Percentiles rank a stretch among this genome's conserved stretches.
These are phyloP conservation scores for Fusarium continuum DNA, from an alignment of 2,329 filamentous ascomycete species.

Conservation along the genomic window DNA sequence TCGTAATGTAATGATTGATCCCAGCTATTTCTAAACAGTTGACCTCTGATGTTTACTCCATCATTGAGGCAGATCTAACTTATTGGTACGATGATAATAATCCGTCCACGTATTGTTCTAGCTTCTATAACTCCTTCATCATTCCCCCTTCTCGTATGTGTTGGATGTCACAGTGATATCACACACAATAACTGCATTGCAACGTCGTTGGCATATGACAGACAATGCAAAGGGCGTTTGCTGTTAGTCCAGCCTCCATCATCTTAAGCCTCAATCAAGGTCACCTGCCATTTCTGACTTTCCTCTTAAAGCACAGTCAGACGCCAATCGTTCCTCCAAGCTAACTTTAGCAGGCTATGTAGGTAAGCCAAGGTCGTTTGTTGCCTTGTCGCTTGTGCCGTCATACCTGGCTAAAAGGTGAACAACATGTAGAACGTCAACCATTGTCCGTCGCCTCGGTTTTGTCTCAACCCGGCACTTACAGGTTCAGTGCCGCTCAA, in stretches of 20 bases:
- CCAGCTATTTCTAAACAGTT: not conserved
- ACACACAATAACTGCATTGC: not conserved
- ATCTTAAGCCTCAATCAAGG: conserved; percentile 4
- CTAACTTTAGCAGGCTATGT: too few relatives aligned
- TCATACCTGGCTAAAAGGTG: not conserved
- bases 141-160: not conserved
- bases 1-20: not conserved
- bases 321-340: conserved; percentile 7
- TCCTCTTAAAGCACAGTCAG: conserved; percentile 20
- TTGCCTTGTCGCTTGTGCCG: too few relatives aligned
- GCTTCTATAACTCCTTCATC: not conserved
- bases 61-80: not conserved
- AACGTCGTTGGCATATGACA: conserved; percentile 12
- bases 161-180: conserved; percentile 4
- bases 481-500: not conserved
- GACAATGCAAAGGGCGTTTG: conserved; percentile 7
- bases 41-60: not conserved
- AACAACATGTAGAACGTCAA: not conserved
- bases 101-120: not conserved
- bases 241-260: conserved; percentile 22
- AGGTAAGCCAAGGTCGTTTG: not conserved
- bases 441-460: not conserved
- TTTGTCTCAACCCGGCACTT: not conserved
- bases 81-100: not conserved
- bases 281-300: conserved; percentile 37